Conservation (phyloP, 805 yeast genomes). For the Cyberlindnera xylosilytica region DNA sequence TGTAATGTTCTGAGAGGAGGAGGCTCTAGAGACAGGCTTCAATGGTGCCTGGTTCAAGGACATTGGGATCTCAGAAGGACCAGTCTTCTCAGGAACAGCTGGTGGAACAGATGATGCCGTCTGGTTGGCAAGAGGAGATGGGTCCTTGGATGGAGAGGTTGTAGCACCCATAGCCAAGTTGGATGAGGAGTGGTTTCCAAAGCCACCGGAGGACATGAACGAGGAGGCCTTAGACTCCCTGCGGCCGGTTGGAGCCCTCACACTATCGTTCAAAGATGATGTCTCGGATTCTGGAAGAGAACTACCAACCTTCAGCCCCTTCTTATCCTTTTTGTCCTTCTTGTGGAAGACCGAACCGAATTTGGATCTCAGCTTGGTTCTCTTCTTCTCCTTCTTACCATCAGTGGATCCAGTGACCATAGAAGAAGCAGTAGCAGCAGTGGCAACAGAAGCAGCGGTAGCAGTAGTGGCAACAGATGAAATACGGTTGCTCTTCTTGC, state of each 20-base stretch:
- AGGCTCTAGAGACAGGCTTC: slow-evolving; percentile 31
- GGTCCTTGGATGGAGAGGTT: slow-evolving; percentile 9
- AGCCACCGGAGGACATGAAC: slow-evolving; percentile 13
- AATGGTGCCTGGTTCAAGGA: slow-evolving; percentile 34
- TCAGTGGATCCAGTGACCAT: slow-evolving; percentile 11
- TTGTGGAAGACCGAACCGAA: slow-evolving; percentile 76
- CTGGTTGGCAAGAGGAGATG: slow-evolving; percentile 9
- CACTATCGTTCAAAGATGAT: slow-evolving; percentile 22
- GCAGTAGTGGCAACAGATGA: slow-evolving; percentile 23
- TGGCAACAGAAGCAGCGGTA: slow-evolving; percentile 14
- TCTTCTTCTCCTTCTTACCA: slow-evolving; percentile 28
- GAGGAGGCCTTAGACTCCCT: slow-evolving; percentile 24
- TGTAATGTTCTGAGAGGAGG: slow-evolving; percentile 14
- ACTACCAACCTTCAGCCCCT: slow-evolving; percentile 13
- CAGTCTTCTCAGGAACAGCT: slow-evolving; percentile 8
- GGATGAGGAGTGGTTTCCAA: slow-evolving; percentile 9
- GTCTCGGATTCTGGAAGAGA: slow-evolving; percentile 25
- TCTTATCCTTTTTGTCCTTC: slow-evolving; percentile 44
- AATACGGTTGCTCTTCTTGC: slow-evolving; percentile 13
- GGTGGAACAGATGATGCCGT: slow-evolving; percentile 8
- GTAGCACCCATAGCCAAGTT: slow-evolving; percentile 6
- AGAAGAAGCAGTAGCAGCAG: slow-evolving; percentile 11
- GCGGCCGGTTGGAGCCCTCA: slow-evolving; percentile 7
- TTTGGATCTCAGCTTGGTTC: slow-evolving; percentile 53
- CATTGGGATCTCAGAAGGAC: slow-evolving; percentile 16